Percentiles rank a stretch among this genome's conserved stretches.
phyloP scores from a whole-genome alignment of 148 eudicot genomes.

The Vaccinium myrtillus region DNA sequence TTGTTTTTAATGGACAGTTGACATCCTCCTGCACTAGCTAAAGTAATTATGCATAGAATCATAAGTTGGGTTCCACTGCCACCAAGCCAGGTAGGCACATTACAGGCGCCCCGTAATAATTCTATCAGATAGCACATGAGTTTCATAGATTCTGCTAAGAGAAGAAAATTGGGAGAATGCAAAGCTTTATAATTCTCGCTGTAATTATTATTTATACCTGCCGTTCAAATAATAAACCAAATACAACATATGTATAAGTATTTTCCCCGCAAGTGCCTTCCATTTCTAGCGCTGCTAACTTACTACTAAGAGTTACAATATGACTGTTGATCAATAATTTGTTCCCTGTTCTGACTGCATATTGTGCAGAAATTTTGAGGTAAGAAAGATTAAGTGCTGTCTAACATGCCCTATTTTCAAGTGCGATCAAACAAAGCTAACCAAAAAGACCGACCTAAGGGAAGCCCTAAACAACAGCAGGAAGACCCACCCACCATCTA shows the following conservation, averaged over 20 bases:
- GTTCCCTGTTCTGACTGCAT: constrained; percentile 13
- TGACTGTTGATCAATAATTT: constrained; percentile 17
- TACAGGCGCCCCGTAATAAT: not conserved
- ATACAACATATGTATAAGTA: not conserved
- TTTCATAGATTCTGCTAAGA: not conserved
- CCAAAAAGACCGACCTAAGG: not conserved
- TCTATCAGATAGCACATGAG: not conserved
- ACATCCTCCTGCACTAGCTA: not conserved
- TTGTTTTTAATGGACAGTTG: not conserved
- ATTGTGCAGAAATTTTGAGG: constrained; percentile 13
- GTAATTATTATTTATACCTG: not conserved
- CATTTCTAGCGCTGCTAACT: constrained; percentile 10
- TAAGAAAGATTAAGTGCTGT: not conserved
- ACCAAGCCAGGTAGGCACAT: not conserved
- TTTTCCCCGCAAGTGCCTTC: not conserved
- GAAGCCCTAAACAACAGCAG: not conserved
- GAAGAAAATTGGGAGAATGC: constrained; percentile 3
- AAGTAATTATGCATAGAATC: not conserved
- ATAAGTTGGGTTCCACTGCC: not conserved
- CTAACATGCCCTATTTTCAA: not conserved
- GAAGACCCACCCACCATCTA: not conserved
- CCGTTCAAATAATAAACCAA: not conserved
- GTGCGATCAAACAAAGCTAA: not conserved
- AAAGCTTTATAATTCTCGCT: not conserved
- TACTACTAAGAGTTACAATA: not conserved